Percentiles rank a stretch among this genome's conserved stretches.
Evolutionary conservation across 495 filamentous ascomycete species (phyloP).

Genomic region (Aspergillus leporis): DNA sequence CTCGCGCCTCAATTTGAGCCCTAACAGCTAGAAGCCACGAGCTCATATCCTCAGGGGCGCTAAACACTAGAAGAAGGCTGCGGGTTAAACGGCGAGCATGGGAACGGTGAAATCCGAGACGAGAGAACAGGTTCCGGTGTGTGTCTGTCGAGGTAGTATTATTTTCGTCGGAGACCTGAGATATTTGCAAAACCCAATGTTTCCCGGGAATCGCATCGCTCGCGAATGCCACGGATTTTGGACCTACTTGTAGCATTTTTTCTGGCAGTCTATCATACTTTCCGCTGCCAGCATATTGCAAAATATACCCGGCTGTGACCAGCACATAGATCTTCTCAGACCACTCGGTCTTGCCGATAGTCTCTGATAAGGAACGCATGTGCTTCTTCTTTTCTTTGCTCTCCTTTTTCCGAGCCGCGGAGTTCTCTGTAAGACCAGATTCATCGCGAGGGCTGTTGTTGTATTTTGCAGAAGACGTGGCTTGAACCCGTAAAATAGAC

Average conservation of each 20-base stretch:
- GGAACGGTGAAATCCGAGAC: constrained; percentile 65
- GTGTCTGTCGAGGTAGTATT: constrained; percentile 50
- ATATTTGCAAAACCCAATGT: constrained; percentile 90
- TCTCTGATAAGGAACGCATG: constrained; percentile 56
- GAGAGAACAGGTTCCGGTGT: constrained; percentile 65
- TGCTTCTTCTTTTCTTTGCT: constrained; percentile 44
- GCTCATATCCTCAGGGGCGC: constrained; percentile 82
- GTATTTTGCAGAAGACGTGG: constrained; percentile 40
- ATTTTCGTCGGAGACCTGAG: constrained; percentile 69
- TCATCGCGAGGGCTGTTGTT: constrained; percentile 44
- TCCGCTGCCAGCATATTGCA: constrained; percentile 86
- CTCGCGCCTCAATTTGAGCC: constrained; percentile 66
- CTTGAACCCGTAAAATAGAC: constrained; percentile 58
- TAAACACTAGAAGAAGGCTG: constrained; percentile 77
- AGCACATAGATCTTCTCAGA: constrained; percentile 81
- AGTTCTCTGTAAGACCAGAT: constrained; percentile 23
- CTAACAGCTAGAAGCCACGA: constrained; percentile 68
- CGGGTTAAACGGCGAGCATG: constrained; percentile 61
- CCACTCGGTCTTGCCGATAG: constrained; percentile 69
- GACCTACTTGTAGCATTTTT: constrained; percentile 78
- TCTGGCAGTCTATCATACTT: constrained; percentile 81
- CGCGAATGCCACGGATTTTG: constrained; percentile 88
- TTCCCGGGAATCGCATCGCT: constrained; percentile 90
- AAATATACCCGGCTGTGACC: constrained; percentile 76
- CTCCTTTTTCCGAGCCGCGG: constrained; percentile 38